A percentile compares a stretch with the other conserved stretches of the same genome.
Conservation (phyloP, 75 land plant species). For the Pinus taeda region DNA sequence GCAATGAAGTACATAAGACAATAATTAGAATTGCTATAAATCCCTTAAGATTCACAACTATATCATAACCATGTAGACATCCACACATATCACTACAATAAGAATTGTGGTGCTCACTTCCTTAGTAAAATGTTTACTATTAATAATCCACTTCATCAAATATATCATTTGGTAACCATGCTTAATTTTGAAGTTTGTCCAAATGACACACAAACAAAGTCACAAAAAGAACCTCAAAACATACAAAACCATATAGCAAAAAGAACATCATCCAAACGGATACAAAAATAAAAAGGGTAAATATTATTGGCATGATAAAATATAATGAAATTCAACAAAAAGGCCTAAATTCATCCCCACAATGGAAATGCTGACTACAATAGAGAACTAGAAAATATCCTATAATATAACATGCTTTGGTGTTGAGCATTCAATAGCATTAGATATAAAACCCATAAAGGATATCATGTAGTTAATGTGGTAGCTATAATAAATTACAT, state of each 20-base stretch:
- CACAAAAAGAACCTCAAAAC: background rate
- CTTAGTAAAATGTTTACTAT: constrained; percentile 42
- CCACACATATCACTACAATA: constrained; percentile 54
- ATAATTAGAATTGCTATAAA: no score
- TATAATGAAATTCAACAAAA: constrained; percentile 87
- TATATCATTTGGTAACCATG: constrained; percentile 64
- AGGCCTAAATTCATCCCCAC: constrained; percentile 88
- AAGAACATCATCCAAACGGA: background rate
- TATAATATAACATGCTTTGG: constrained; percentile 71
- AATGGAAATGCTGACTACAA: constrained; percentile 81
- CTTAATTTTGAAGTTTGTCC: constrained; percentile 62
- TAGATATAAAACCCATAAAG: no score
- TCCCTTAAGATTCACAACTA: constrained; percentile 43
- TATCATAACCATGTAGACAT: constrained; percentile 60
- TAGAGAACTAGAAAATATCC: constrained; percentile 78
- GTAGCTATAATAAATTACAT: constrained; percentile 42
- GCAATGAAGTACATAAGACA: constrained; percentile 80
- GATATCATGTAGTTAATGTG: constrained; percentile 55
- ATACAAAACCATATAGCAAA: background rate
- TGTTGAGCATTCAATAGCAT: constrained; percentile 62
- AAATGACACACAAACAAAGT: background rate
- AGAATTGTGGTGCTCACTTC: constrained; percentile 43
- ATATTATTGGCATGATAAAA: constrained; percentile 25
- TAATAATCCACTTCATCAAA: constrained; percentile 52
- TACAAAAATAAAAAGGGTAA: background rate